Percentiles rank a stretch among this genome's conserved stretches.
Conservation (phyloP, 2,329 filamentous ascomycete genomes). For the Cladosporium sp. region DNA sequence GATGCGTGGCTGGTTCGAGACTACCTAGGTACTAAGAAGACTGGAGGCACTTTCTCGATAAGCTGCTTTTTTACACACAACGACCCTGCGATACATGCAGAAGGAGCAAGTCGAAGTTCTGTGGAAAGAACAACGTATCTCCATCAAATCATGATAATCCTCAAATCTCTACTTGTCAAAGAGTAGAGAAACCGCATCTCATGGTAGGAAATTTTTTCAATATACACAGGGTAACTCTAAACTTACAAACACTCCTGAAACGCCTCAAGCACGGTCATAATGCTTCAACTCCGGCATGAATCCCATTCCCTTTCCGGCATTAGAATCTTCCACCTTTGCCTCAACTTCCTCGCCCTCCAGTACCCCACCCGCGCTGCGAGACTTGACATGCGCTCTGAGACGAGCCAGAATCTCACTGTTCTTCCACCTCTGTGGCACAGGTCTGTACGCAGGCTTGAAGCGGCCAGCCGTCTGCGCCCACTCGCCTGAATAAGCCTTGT, state of each 20-base stretch:
- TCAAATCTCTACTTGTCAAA: no score
- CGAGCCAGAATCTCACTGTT: slow-evolving; percentile 73
- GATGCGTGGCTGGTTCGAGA: no score
- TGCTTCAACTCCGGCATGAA: slow-evolving; percentile 50
- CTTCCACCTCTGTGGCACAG: slow-evolving; percentile 81
- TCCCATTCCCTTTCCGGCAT: slow-evolving; percentile 40
- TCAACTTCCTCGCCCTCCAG: slow-evolving; percentile 39
- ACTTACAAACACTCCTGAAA: background rate
- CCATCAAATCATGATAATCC: no score
- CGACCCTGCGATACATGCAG: no score
- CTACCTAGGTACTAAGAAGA: no score
- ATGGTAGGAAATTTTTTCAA: no score
- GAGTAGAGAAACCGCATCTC: no score
- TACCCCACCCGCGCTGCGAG: slow-evolving; percentile 60
- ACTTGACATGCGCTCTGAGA: slow-evolving; percentile 75
- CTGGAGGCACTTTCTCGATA: no score
- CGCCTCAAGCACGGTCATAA: slow-evolving; percentile 33
- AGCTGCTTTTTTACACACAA: no score
- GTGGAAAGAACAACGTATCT: no score
- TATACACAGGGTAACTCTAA: background rate
- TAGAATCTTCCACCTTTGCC: slow-evolving; percentile 29
- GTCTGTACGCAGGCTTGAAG: slow-evolving; percentile 88
- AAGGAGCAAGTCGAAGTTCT: no score
- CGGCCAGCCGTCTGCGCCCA: slow-evolving; percentile 96
- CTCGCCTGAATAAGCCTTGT: slow-evolving; percentile 63